phyloP scores from a whole-genome alignment of 1,139 yeast genomes.

The Suhomyces panamericanus region DNA sequence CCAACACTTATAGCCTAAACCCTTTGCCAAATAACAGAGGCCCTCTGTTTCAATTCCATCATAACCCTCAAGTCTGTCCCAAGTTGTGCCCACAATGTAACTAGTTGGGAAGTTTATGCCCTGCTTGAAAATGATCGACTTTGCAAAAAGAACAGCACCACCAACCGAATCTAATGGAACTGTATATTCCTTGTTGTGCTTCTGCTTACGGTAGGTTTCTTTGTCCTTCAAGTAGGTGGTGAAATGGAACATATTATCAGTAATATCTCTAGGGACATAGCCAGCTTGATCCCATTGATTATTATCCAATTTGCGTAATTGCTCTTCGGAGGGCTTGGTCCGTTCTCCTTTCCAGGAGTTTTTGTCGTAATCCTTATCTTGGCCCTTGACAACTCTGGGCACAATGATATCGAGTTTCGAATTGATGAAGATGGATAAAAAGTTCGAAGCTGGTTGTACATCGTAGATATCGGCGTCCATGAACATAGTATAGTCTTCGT shows the following conservation, averaged over 20 bases:
- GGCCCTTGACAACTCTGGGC: slow-evolving; percentile 36
- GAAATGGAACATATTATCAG: slow-evolving; percentile 35
- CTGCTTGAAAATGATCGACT: slow-evolving; percentile 41
- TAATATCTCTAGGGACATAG: slow-evolving; percentile 41
- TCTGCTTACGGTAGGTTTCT: slow-evolving; percentile 16
- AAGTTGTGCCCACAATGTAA: slow-evolving; percentile 47
- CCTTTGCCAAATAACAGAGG: slow-evolving; percentile 46
- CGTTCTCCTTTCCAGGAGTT: slow-evolving; percentile 52
- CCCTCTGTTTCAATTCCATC: slow-evolving; percentile 59
- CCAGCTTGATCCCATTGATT: slow-evolving; percentile 35
- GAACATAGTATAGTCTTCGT: slow-evolving; percentile 42
- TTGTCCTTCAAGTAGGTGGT: slow-evolving; percentile 23
- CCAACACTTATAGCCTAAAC: slow-evolving; percentile 46
- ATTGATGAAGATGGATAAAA: slow-evolving; percentile 33
- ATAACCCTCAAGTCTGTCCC: slow-evolving; percentile 50
- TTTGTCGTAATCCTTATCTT: slow-evolving; percentile 40
- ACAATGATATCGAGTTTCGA: slow-evolving; percentile 43
- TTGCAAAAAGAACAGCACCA: slow-evolving; percentile 48
- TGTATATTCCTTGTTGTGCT: slow-evolving; percentile 16
- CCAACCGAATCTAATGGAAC: slow-evolving; percentile 49
- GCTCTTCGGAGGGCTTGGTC: slow-evolving; percentile 34
- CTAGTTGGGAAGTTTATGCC: slow-evolving; percentile 49
- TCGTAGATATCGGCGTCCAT: slow-evolving; percentile 45
- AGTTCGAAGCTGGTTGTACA: slow-evolving; percentile 24
- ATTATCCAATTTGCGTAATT: slow-evolving; percentile 32